phyloP scores from a whole-genome alignment of 139 green algal genomes.

The Axilococcus clingmanii region DNA sequence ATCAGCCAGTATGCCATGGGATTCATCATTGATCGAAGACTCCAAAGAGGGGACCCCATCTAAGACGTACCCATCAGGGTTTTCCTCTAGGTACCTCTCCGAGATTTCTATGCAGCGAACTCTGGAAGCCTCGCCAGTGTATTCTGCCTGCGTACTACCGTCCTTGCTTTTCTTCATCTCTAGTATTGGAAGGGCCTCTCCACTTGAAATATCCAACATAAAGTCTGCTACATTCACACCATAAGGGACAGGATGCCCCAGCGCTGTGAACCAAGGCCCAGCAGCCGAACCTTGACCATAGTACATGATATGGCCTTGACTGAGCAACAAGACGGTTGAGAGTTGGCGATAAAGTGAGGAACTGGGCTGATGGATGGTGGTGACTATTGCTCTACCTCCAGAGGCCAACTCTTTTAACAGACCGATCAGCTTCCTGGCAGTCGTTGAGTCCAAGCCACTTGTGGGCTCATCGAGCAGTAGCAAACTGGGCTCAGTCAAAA shows the following conservation, averaged over 20 bases:
- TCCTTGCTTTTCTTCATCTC: slow-evolving; percentile 27
- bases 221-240: slow-evolving; percentile 70
- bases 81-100: slow-evolving; percentile 15
- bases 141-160: background rate
- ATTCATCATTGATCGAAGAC: background rate
- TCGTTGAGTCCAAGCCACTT: slow-evolving; percentile 77
- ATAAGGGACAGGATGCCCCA: slow-evolving; percentile 51
- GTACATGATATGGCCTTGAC: slow-evolving; percentile 67
- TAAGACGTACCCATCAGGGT: slow-evolving; percentile 17
- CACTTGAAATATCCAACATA: slow-evolving; percentile 69
- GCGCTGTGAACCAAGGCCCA: slow-evolving; percentile 47
- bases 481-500: slow-evolving; percentile 87
- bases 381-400: slow-evolving; percentile 68
- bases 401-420: slow-evolving; percentile 55
- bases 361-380: slow-evolving; percentile 93
- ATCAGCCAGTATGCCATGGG: background rate
- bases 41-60: background rate
- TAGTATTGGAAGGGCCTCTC: slow-evolving; percentile 23
- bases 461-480: slow-evolving; percentile 79
- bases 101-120: slow-evolving; percentile 17
- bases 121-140: slow-evolving; percentile 11
- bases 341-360: slow-evolving; percentile 73
- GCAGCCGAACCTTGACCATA: slow-evolving; percentile 50
- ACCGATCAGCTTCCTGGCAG: slow-evolving; percentile 72
- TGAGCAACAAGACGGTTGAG: slow-evolving; percentile 55